These are phyloP conservation scores for Dendrostoma leiphaemia DNA, from an alignment of 2,329 filamentous ascomycete species.

Conservation along the genomic window DNA sequence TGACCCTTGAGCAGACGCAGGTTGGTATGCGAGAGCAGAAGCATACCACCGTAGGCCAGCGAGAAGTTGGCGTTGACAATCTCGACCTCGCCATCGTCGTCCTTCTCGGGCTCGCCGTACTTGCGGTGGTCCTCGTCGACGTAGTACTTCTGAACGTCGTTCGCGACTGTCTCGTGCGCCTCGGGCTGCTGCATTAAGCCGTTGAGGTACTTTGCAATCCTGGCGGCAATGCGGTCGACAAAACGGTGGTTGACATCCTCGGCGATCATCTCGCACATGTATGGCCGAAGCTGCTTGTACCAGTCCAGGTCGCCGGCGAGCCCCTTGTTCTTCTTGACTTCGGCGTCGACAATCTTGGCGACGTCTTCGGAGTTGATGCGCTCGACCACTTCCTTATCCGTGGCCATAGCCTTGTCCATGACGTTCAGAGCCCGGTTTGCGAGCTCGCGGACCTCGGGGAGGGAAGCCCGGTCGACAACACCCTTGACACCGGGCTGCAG, in stretches of 20 bases:
- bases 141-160: constrained; percentile 74
- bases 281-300: constrained; percentile 67
- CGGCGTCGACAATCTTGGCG: constrained; percentile 67
- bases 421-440: constrained; percentile 78
- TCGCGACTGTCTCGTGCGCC: constrained; percentile 62
- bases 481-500: constrained; percentile 89
- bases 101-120: constrained; percentile 78
- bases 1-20: constrained; percentile 92
- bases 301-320: constrained; percentile 60
- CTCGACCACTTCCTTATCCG: constrained; percentile 63
- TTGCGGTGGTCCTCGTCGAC: constrained; percentile 83
- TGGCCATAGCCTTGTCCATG: constrained; percentile 90
- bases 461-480: constrained; percentile 82
- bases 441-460: constrained; percentile 92
- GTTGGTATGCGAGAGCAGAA: constrained; percentile 94
- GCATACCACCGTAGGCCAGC: constrained; percentile 95
- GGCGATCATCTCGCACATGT: constrained; percentile 79
- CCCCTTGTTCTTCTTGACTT: constrained; percentile 69
- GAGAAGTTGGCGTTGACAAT: constrained; percentile 99
- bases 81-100: constrained; percentile 88
- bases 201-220: constrained; percentile 73
- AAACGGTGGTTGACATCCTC: constrained; percentile 85
- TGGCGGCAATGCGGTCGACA: constrained; percentile 66
- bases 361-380: constrained; percentile 73
- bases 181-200: constrained; percentile 63